Evolutionary conservation across 2,329 filamentous ascomycete species (phyloP).

Genomic region (Colletotrichum trifolii): DNA sequence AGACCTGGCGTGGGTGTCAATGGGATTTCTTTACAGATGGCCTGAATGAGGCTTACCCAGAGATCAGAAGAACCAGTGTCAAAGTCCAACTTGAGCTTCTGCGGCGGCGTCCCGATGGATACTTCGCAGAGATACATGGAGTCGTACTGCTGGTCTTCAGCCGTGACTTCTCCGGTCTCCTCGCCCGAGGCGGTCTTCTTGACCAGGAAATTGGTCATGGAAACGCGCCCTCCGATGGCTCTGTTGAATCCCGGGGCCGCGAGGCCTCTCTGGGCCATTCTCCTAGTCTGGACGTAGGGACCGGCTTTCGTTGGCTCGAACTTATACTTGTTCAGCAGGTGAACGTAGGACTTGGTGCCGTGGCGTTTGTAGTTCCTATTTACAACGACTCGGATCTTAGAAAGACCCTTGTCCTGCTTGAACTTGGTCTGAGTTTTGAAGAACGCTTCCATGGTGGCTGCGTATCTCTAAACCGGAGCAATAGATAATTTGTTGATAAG

Average conservation of each 20-base stretch:
- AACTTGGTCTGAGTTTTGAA: slow-evolving; percentile 31
- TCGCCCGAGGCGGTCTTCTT: slow-evolving; percentile 22
- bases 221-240: slow-evolving; percentile 28
- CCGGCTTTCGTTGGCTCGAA: slow-evolving; percentile 33
- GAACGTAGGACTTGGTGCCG: slow-evolving; percentile 30
- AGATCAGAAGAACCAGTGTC: slow-evolving; percentile 81
- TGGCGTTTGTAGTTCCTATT: slow-evolving; percentile 33
- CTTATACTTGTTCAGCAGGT: slow-evolving; percentile 34
- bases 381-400: slow-evolving; percentile 15
- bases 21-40: not conserved
- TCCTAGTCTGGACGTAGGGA: slow-evolving; percentile 28
- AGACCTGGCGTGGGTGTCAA: slow-evolving; percentile 39
- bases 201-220: slow-evolving; percentile 26
- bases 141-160: slow-evolving; percentile 64
- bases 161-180: slow-evolving; percentile 30
- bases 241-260: slow-evolving; percentile 28
- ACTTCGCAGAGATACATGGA: slow-evolving; percentile 52
- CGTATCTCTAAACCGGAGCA: not conserved
- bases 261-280: slow-evolving; percentile 34
- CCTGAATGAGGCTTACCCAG: slow-evolving; percentile 64
- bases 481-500: not conserved
- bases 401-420: slow-evolving; percentile 25
- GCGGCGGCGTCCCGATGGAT: slow-evolving; percentile 57
- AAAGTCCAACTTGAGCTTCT: slow-evolving; percentile 76
- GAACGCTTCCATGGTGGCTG: slow-evolving; percentile 15